phyloP scores from a whole-genome alignment of 768 basidiomycete genomes.

The Lanmaoa rubissima region DNA sequence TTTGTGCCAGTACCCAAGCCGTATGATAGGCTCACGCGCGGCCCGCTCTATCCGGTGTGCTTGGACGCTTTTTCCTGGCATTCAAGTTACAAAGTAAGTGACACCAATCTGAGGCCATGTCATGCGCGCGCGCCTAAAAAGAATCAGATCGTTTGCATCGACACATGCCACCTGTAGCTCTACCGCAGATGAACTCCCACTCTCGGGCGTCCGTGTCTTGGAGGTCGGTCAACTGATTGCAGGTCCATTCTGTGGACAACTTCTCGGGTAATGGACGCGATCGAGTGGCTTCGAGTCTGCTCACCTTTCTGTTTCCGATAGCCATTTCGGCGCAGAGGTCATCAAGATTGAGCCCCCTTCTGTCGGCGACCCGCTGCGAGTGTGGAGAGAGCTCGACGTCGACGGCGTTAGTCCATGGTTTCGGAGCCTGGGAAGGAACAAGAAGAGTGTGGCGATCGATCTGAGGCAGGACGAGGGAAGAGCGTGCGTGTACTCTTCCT shows the following conservation, averaged over 20 bases:
- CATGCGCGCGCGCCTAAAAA: not conserved
- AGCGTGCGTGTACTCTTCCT: conserved; percentile 32
- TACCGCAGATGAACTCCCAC: conserved; percentile 41
- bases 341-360: conserved; percentile 70
- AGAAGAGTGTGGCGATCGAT: conserved; percentile 72
- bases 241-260: conserved; percentile 70
- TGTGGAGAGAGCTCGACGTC: conserved; percentile 68
- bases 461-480: conserved; percentile 56
- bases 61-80: not conserved
- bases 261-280: conserved; percentile 52
- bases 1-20: not conserved
- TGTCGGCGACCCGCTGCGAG: conserved; percentile 63
- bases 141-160: conserved; percentile 14
- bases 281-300: not conserved
- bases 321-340: conserved; percentile 70
- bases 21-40: no score
- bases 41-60: not conserved
- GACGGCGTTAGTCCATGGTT: conserved; percentile 77
- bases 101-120: not conserved
- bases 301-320: conserved; percentile 23
- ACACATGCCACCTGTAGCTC: not conserved
- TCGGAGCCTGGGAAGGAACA: conserved; percentile 67
- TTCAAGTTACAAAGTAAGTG: conserved; percentile 1
- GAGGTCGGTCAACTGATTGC: conserved; percentile 73
- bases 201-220: conserved; percentile 61